Percentiles rank a stretch among this genome's conserved stretches.
These are phyloP conservation scores for Cryphonectria radicalis DNA, from an alignment of 2,329 filamentous ascomycete genomes.

Conservation along the genomic window DNA sequence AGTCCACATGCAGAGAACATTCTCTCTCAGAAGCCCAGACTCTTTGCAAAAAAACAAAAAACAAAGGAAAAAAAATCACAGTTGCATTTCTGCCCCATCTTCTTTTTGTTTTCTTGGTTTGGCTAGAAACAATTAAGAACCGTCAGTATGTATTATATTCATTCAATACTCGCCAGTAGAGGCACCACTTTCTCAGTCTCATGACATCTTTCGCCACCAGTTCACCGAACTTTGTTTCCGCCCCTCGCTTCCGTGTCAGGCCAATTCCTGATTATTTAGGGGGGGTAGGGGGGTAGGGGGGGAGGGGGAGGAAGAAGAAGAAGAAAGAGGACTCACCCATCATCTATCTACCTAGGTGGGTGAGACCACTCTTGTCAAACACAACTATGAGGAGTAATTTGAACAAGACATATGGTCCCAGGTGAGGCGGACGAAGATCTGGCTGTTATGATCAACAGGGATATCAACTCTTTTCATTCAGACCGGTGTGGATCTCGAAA, in stretches of 20 bases:
- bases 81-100: not conserved
- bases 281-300: too few species aligned
- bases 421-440: not conserved
- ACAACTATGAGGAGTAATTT: not conserved
- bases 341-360: not conserved
- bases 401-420: not conserved
- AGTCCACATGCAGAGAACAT: not conserved
- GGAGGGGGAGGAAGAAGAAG: too few species aligned
- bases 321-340: not conserved
- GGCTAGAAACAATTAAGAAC: not conserved
- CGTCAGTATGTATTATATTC: not conserved
- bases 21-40: not conserved
- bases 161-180: not conserved
- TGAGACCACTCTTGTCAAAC: not conserved
- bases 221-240: not conserved
- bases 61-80: too few species aligned
- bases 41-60: too few species aligned
- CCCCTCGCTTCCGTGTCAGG: not conserved
- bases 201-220: not conserved
- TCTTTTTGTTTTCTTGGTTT: not conserved
- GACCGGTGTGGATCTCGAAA: constrained; percentile 2
- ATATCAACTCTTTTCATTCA: not conserved
- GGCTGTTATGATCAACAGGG: not conserved
- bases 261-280: not conserved
- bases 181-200: not conserved